Evolutionary conservation across 345 rosid genomes (phyloP).

Genomic region (Ceriops tagal): DNA sequence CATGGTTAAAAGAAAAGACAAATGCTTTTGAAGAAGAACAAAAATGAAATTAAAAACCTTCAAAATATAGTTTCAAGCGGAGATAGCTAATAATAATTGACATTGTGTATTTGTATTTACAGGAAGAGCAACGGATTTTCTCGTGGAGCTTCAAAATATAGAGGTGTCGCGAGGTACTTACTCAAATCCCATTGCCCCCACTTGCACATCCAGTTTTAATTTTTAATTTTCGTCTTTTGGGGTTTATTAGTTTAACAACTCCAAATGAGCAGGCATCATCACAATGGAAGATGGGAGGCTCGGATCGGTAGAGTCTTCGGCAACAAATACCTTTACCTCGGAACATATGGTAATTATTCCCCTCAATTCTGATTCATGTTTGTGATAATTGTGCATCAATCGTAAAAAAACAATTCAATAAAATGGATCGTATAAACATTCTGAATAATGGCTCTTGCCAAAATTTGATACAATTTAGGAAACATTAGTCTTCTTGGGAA

Average conservation of each 20-base stretch:
- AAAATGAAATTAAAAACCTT: no score
- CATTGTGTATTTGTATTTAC: conserved; percentile 10
- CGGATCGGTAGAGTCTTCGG: conserved; percentile 77
- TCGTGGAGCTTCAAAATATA: conserved; percentile 84
- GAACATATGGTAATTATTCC: conserved; percentile 47
- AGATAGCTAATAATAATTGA: background rate
- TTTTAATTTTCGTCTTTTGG: no score
- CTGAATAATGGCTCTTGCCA: no score
- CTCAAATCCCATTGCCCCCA: no score
- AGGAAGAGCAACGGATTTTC: conserved; percentile 96
- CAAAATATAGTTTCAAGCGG: no score
- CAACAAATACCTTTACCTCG: conserved; percentile 68
- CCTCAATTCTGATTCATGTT: background rate
- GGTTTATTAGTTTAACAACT: background rate
- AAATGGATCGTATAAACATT: background rate
- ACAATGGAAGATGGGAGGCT: conserved; percentile 84
- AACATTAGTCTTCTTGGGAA: no score
- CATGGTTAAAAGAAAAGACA: background rate
- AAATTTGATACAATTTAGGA: no score
- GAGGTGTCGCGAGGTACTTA: conserved; percentile 93
- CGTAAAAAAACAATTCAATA: background rate
- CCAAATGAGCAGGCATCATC: conserved; percentile 51
- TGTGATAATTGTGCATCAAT: background rate
- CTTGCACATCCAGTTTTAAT: no score
- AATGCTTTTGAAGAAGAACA: background rate